phyloP scores from a whole-genome alignment of 148 eudicot species.

The Tetragonia tetragonoides region DNA sequence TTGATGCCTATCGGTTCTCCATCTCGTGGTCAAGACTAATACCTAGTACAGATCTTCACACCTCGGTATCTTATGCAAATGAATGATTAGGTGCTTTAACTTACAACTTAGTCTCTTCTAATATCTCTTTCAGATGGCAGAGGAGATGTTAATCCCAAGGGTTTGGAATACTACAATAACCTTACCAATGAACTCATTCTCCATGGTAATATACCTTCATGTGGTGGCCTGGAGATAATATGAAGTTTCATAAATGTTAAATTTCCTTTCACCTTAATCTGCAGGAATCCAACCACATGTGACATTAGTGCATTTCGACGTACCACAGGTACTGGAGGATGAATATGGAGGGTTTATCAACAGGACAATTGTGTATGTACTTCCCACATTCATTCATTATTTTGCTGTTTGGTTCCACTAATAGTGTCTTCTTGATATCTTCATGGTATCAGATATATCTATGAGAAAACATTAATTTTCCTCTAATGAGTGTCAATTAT shows the following conservation, averaged over 20 bases:
- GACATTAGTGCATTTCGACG: slow-evolving; percentile 51
- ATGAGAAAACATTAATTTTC: no score
- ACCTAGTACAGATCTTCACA: slow-evolving; percentile 33
- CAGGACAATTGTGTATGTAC: slow-evolving; percentile 44
- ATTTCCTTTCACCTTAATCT: not conserved
- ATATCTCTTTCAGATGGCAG: slow-evolving; percentile 38
- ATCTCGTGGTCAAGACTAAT: slow-evolving; percentile 61
- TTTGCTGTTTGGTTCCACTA: not conserved
- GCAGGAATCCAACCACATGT: slow-evolving; percentile 79
- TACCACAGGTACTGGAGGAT: slow-evolving; percentile 66
- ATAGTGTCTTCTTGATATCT: not conserved
- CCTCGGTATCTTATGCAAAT: not conserved
- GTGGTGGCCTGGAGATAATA: no score
- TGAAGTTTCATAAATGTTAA: not conserved
- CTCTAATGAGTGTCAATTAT: not conserved
- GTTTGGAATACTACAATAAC: slow-evolving; percentile 49
- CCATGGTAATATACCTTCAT: slow-evolving; percentile 41
- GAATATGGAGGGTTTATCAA: slow-evolving; percentile 70
- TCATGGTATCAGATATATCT: no score
- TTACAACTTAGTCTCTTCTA: not conserved
- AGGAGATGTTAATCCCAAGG: slow-evolving; percentile 44
- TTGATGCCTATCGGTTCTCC: slow-evolving; percentile 57
- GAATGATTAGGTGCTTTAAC: not conserved
- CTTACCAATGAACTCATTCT: slow-evolving; percentile 51
- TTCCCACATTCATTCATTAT: not conserved